Evolutionary conservation across 331 rosid genomes (phyloP).

Genomic region (Quercus lobata): DNA sequence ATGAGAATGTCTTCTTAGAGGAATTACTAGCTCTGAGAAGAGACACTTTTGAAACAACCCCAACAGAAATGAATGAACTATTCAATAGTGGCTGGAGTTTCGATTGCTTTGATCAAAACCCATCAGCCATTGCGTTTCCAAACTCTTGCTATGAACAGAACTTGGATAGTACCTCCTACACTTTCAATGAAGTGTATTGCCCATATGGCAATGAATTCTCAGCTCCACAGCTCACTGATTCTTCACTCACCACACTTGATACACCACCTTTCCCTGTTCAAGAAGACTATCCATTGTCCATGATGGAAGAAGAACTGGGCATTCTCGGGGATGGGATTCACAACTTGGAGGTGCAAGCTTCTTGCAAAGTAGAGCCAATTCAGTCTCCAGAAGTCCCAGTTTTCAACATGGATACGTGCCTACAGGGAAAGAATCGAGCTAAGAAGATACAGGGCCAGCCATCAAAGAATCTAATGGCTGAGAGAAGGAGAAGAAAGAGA

Average conservation of each 20-base stretch:
- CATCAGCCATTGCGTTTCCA: conserved; percentile 28
- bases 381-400: conserved; percentile 51
- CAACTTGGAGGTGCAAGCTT: conserved; percentile 53
- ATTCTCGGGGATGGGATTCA: conserved; percentile 63
- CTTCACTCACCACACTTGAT: conserved; percentile 32
- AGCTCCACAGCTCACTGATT: conserved; percentile 45
- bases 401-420: conserved; percentile 39
- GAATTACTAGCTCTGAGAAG: conserved; percentile 62
- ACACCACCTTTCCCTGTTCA: conserved; percentile 44
- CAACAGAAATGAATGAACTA: conserved; percentile 48
- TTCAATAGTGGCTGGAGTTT: conserved; percentile 40
- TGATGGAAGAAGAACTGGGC: conserved; percentile 59
- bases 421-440: conserved; percentile 40
- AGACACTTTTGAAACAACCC: conserved; percentile 58
- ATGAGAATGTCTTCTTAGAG: conserved; percentile 61
- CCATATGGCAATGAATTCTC: conserved; percentile 41
- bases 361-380: conserved; percentile 64
- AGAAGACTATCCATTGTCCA: conserved; percentile 44
- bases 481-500: conserved; percentile 85
- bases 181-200: conserved; percentile 38
- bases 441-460: conserved; percentile 88
- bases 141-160: conserved; percentile 35
- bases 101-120: conserved; percentile 55
- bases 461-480: conserved; percentile 97
- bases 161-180: conserved; percentile 3